Conservation (phyloP, 2,329 filamentous ascomycete genomes). For the Penicillium sp. region DNA sequence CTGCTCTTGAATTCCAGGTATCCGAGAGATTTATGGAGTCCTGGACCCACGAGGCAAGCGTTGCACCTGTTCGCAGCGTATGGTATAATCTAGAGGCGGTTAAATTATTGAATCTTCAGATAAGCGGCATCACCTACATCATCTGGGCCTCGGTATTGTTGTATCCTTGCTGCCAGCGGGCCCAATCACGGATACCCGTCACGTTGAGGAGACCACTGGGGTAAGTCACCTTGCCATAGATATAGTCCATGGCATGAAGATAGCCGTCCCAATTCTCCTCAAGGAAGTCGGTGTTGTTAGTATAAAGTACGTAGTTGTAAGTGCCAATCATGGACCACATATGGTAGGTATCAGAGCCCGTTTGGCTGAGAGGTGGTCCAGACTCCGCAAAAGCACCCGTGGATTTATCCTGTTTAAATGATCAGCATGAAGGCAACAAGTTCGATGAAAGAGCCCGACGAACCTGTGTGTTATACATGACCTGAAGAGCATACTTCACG, state of each 20-base stretch:
- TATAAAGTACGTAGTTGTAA: slow-evolving; percentile 58
- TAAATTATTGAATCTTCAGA: neutral
- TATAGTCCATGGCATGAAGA: slow-evolving; percentile 47
- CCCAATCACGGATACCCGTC: slow-evolving; percentile 53
- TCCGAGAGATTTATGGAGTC: slow-evolving; percentile 41
- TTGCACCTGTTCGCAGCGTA: slow-evolving; percentile 53
- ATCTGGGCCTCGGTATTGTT: slow-evolving; percentile 54
- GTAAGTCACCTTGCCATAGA: slow-evolving; percentile 45
- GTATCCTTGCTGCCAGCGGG: slow-evolving; percentile 49
- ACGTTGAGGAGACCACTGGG: slow-evolving; percentile 50
- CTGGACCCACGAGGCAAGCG: slow-evolving; percentile 50
- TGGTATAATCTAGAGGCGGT: slow-evolving; percentile 45
- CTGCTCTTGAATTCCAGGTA: slow-evolving; percentile 39
- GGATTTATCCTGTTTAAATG: slow-evolving; percentile 18
- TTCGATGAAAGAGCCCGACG: neutral
- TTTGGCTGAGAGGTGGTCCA: slow-evolving; percentile 35
- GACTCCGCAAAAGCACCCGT: slow-evolving; percentile 38
- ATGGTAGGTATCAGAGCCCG: slow-evolving; percentile 36
- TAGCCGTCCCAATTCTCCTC: slow-evolving; percentile 50
- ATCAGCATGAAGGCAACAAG: neutral
- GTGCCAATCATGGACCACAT: slow-evolving; percentile 58
- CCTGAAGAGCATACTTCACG: slow-evolving; percentile 48
- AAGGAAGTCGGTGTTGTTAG: slow-evolving; percentile 52
- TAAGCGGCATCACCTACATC: slow-evolving; percentile 34
- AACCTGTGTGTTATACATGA: slow-evolving; percentile 48